phyloP scores from a whole-genome alignment of 2,329 filamentous ascomycete species.

The Sclerotinia sclerotiorum region DNA sequence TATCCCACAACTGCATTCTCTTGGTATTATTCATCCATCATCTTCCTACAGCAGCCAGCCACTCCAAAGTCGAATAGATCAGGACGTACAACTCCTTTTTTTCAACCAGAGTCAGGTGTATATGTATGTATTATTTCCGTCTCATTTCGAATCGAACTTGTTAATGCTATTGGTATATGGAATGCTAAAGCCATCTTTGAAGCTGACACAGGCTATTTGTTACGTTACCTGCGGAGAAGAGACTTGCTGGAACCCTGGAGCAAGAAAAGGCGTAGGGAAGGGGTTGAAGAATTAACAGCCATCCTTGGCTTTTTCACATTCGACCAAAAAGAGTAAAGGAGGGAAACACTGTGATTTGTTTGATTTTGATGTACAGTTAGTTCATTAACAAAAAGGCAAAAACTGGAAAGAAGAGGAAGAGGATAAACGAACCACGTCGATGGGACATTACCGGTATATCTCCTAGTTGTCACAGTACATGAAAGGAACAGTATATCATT shows the following conservation, averaged over 20 bases:
- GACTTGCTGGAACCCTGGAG: not conserved
- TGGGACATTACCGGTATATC: slow-evolving; percentile 5
- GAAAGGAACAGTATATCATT: not conserved
- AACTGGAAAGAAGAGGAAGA: not conserved
- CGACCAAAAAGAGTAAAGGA: not conserved
- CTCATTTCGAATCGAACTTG: not conserved
- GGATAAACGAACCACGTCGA: not conserved
- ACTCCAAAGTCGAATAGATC: not conserved
- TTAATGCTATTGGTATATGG: not conserved
- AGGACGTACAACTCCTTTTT: not conserved
- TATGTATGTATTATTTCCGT: not conserved
- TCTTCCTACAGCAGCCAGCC: not conserved
- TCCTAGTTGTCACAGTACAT: not conserved
- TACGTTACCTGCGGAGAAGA: slow-evolving; percentile 3
- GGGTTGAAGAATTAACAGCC: not conserved
- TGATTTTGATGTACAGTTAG: no score
- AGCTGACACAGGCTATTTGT: slow-evolving; percentile 11
- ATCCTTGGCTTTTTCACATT: not conserved
- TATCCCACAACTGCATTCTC: not conserved
- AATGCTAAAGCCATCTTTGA: not conserved
- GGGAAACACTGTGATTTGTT: not conserved
- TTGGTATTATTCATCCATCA: not conserved
- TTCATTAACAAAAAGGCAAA: not conserved
- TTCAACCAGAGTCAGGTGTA: not conserved
- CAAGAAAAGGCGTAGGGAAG: not conserved